Evolutionary conservation across 192 early-diverging fungal genomes (phyloP), one percentile per base, ranked within the genome.

Genomic region (Borealophlyctis nickersoniae): DNA sequence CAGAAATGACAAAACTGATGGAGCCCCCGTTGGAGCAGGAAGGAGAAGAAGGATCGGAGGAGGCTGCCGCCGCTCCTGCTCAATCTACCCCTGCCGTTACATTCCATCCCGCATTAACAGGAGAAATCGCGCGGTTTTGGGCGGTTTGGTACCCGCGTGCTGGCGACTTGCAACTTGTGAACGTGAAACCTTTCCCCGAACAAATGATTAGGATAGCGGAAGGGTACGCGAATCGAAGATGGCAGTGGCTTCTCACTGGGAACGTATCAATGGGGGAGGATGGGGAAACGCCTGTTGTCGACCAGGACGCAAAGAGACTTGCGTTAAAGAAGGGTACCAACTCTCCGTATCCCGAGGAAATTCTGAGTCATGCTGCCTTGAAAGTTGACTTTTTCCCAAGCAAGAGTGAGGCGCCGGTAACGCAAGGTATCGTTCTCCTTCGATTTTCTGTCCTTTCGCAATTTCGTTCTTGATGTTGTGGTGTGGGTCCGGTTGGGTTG

Each of bases 201-300:
- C 65, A 72, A 13, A n/a, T 72, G 26, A 57, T 24, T 26, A 26
- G 66, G 1, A 23, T 72, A 7, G 34, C 23, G 9, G 70, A 33
- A 3, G 71, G 71, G 1, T 73, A 73, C 32, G 66, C 67, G 16
- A 26, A n/a, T 32, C 50, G 71, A n/a, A 19, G 67, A 11, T 73
- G 71, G 71, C 24, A 22, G 4, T 70, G 60, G 65, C 55, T 73
- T 48, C 19, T 68, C 30, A 23, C 32, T 11, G 66, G 30, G 14
- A 33, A 22, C 32, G 16, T 51, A 13, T 19, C 34, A 14, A 29
- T 50, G 22, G 30, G 16, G 2, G n/a, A 22, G 13, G 55, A 27
- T 35, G 23, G 22, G 13, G 16, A 36, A 19, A 13, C 53, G 14
- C 3, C 50, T 4, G 11, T 22, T 14, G 19, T 29, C 3, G 59